phyloP scores from a whole-genome alignment of 2,329 filamentous ascomycete genomes.

The Bipolaris victoriae region DNA sequence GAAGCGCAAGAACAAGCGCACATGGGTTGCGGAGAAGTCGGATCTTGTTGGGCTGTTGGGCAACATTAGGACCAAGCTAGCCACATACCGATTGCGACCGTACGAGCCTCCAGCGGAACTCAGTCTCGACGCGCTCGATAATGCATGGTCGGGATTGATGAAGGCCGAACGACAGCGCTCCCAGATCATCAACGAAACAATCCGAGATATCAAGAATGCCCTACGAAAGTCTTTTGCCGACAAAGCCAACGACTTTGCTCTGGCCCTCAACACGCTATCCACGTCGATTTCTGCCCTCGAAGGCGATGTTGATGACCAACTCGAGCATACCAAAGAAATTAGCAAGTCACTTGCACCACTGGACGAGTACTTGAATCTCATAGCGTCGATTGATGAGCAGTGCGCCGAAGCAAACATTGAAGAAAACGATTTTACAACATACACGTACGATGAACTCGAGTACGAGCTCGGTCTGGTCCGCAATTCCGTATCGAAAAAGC shows the following conservation, averaged over 20 bases:
- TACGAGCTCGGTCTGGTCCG: slow-evolving; percentile 94
- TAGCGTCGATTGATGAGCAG: slow-evolving; percentile 82
- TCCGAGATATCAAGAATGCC: slow-evolving; percentile 97
- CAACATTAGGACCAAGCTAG: slow-evolving; percentile 98
- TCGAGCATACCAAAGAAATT: slow-evolving; percentile 83
- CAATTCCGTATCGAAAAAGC: slow-evolving; percentile 91
- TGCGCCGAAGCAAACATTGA: slow-evolving; percentile 97
- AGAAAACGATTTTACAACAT: slow-evolving; percentile 99
- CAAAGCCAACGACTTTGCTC: slow-evolving; percentile 97
- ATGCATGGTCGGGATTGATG: slow-evolving; percentile 79
- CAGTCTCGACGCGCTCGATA: slow-evolving; percentile 79
- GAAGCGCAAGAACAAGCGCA: slow-evolving; percentile 87
- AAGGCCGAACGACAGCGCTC: slow-evolving; percentile 86
- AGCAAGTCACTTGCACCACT: slow-evolving; percentile 85
- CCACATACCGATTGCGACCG: slow-evolving; percentile 87
- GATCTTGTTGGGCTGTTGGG: slow-evolving; percentile 90
- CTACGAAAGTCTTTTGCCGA: slow-evolving; percentile 92
- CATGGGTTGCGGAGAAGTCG: slow-evolving; percentile 98
- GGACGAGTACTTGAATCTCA: slow-evolving; percentile 88
- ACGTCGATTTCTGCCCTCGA: slow-evolving; percentile 95
- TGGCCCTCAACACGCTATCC: slow-evolving; percentile 93
- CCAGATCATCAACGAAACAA: slow-evolving; percentile 96
- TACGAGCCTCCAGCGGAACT: slow-evolving; percentile 90
- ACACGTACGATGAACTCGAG: slow-evolving; percentile 93
- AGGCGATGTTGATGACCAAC: slow-evolving; percentile 93